These are phyloP conservation scores for Colletotrichum lindemuthianum DNA, from an alignment of 2,329 filamentous ascomycete species.

Conservation along the genomic window DNA sequence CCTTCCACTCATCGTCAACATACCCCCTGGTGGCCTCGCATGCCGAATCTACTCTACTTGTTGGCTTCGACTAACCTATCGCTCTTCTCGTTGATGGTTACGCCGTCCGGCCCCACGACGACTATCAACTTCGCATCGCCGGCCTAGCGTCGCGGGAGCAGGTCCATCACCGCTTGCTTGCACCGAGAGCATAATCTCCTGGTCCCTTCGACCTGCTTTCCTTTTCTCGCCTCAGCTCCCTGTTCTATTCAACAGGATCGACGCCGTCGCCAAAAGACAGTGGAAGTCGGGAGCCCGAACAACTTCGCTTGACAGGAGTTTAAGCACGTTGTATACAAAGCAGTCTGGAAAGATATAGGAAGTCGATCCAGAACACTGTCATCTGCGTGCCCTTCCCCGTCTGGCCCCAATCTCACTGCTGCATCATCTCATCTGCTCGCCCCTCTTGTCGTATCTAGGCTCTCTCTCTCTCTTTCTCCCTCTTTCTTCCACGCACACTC, in stretches of 20 bases:
- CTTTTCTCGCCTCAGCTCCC: neutral
- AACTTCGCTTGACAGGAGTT: neutral
- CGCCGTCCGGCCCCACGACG: constrained; percentile 29
- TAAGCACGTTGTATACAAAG: too few relatives aligned
- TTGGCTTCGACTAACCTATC: constrained; percentile 16
- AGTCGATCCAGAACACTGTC: too few relatives aligned
- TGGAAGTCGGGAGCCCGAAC: neutral
- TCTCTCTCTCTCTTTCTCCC: constrained; percentile 2
- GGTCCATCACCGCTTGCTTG: constrained; percentile 6
- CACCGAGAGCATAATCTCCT: constrained; percentile 8
- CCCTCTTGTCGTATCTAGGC: constrained; percentile 12
- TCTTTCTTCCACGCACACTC: neutral
- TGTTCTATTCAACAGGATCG: constrained; percentile 27
- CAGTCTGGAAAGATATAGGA: too few relatives aligned
- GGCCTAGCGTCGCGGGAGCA: constrained; percentile 33
- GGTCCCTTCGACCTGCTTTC: neutral
- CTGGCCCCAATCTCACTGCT: constrained; percentile 8
- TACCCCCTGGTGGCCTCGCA: constrained; percentile 32
- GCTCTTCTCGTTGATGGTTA: constrained; percentile 35
- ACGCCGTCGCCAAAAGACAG: constrained; percentile 25
- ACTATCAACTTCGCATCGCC: constrained; percentile 33
- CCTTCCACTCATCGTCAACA: constrained; percentile 29
- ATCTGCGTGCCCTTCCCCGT: constrained; percentile 6
- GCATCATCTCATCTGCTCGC: constrained; percentile 15
- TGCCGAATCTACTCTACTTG: constrained; percentile 26